Conservation (phyloP, 2,329 filamentous ascomycete species). For the Trichoderma brevicompactum region DNA sequence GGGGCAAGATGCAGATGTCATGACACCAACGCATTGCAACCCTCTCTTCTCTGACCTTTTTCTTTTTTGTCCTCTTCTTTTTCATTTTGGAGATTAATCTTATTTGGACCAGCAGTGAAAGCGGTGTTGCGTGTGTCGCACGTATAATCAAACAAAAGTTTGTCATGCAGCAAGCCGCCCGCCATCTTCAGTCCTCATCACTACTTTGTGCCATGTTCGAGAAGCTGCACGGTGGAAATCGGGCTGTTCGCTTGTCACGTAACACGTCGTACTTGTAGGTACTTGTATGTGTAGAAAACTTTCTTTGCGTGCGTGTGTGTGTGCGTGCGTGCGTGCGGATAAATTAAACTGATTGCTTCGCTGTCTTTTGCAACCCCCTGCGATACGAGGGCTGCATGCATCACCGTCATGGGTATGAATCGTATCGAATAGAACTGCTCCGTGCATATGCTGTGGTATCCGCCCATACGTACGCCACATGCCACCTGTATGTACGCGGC, state of each 20-base stretch:
- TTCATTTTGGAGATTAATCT: too few relatives aligned
- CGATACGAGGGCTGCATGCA: constrained; percentile 9
- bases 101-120: too few relatives aligned
- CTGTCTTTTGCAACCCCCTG: background rate
- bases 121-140: too few relatives aligned
- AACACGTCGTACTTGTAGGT: background rate
- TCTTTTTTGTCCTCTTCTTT: background rate
- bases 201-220: constrained; percentile 10
- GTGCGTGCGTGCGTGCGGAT: constrained; percentile 1
- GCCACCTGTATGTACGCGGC: too few relatives aligned
- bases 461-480: background rate
- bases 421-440: background rate
- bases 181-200: background rate
- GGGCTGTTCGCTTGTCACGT: constrained; percentile 2
- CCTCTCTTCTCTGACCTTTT: background rate
- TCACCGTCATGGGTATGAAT: background rate
- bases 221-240: constrained; percentile 3
- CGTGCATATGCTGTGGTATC: background rate
- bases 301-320: constrained; percentile 1
- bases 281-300: background rate
- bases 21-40: constrained; percentile 1
- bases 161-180: constrained; percentile 10
- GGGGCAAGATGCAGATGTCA: constrained; percentile 7
- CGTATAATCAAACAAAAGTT: background rate
- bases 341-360: background rate